Base-by-base conservation (phyloP, 345 rosid species). In the Melastoma malabathricum region DNA sequence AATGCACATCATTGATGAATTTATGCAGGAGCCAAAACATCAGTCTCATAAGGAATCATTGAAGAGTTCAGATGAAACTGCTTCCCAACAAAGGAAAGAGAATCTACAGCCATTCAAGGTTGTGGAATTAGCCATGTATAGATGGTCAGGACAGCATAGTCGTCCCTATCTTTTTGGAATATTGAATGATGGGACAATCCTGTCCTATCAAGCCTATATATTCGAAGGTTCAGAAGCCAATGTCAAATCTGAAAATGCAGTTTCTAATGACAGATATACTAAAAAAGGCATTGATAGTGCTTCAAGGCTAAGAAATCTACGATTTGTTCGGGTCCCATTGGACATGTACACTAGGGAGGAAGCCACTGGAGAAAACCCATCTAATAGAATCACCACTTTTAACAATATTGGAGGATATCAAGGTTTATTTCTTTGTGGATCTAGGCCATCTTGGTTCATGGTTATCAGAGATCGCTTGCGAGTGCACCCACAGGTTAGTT, bases 371-470 rank as follows among this genome's bases (percentile, higher is more conserved):
- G 89, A 74, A 64, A 65, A 57, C 45, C 50, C 67, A 60, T 57
- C 72, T 65, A 80, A 73, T 70, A 77, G 98, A 72, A 78, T 87
- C 61, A 77, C 89, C 45, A 69, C 76, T 62, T 92, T 92, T 72
- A 87, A 70, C 65, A 87, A 92, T 64, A 84, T 92, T 58, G 77
- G 81, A 57, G 80, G 94, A 59, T 73, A 77, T 75, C 86, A 87
- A 63, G 98, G 98, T 2, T 71, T 92, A 61, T 92, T 92, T 61
- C 95, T 92, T 67, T 84, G 90, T 62, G 98, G 97, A 51, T 82
- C 82, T 60, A 82, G 95, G 66, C 98, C 98, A 1, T 76, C 81
- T 59, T 92, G 98, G 98, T 84, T 88, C 70, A 92, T 92, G 98
- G 71, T 84, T 47, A 77, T 87, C 59, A 84, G 98, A 64, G 97